phyloP scores from a whole-genome alignment of 2,329 filamentous ascomycete genomes.

The Rasamsonia emersonii region DNA sequence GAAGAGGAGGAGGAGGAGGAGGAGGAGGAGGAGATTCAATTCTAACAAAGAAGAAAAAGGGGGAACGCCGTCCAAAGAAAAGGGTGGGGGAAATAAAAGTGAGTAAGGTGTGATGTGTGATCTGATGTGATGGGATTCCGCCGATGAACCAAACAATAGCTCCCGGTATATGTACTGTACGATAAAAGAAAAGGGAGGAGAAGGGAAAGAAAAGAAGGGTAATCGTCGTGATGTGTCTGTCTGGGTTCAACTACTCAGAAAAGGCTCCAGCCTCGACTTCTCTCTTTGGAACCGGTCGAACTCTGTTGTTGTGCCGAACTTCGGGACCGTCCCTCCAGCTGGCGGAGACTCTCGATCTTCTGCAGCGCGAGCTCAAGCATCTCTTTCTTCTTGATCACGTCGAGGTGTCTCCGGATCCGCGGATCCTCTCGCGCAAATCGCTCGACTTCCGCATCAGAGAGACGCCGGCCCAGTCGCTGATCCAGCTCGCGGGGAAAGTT shows the following conservation, averaged over 20 bases:
- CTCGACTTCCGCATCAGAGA: constrained; percentile 73
- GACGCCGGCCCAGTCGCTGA: constrained; percentile 68
- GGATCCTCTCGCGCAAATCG: constrained; percentile 88
- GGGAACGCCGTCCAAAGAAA: too few species aligned
- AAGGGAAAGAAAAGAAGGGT: constrained; percentile 3
- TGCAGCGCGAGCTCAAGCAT: constrained; percentile 84
- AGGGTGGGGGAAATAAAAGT: too few species aligned
- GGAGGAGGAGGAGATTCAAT: too few species aligned
- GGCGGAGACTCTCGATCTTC: constrained; percentile 87
- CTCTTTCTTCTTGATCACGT: constrained; percentile 87
- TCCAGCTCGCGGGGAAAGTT: constrained; percentile 93
- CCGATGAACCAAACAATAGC: too few species aligned
- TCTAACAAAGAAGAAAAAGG: too few species aligned
- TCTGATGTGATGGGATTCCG: too few species aligned
- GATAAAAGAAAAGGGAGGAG: too few species aligned
- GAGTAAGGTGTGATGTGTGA: too few species aligned
- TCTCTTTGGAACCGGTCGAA: constrained; percentile 26
- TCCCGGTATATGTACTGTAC: too few species aligned
- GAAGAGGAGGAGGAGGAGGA: too few species aligned
- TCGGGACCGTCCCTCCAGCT: constrained; percentile 64
- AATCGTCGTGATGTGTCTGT: too few species aligned
- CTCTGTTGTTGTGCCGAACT: constrained; percentile 30
- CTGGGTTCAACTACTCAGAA: constrained; percentile 32
- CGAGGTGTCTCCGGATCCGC: constrained; percentile 78
- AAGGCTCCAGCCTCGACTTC: constrained; percentile 34